Conservation (phyloP, 208 protist species). For the Leishmania tarentolae region DNA sequence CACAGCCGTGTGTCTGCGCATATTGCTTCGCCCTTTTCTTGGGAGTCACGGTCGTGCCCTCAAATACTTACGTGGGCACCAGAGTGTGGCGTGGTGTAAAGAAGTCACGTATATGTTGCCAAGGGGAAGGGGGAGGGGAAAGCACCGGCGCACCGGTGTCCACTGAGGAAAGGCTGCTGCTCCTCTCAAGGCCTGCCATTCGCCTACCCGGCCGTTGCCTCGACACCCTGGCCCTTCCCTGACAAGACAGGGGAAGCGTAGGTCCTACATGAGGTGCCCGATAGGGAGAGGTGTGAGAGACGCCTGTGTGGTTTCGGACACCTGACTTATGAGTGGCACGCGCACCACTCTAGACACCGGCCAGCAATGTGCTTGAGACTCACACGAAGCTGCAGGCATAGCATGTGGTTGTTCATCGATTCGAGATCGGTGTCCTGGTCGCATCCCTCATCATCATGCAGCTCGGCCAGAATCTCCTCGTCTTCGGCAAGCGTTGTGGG, state of each 20-base stretch:
- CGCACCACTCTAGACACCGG: slow-evolving; percentile 61
- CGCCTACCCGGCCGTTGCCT: background rate
- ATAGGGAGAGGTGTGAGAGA: background rate
- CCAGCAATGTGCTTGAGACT: slow-evolving; percentile 75
- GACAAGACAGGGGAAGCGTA: background rate
- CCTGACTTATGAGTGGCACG: background rate
- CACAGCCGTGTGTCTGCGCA: no score
- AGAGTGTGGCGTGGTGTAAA: background rate
- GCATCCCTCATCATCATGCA: slow-evolving; percentile 15
- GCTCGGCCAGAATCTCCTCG: slow-evolving; percentile 38
- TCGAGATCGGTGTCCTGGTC: slow-evolving; percentile 9
- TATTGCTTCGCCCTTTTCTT: background rate
- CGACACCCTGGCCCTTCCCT: background rate
- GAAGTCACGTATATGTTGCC: background rate
- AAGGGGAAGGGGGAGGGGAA: background rate
- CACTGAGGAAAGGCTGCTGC: background rate
- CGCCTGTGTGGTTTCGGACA: background rate
- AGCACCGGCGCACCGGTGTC: background rate
- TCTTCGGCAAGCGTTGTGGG: slow-evolving; percentile 71
- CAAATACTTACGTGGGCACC: background rate
- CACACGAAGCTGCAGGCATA: slow-evolving; percentile 68
- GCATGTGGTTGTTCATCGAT: slow-evolving; percentile 37
- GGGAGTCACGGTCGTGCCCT: background rate
- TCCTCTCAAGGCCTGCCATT: background rate
- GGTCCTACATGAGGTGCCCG: background rate